Evolutionary conservation across 371 early-diverging fungal species (phyloP).

Genomic region (Syncephalastrum sp.): DNA sequence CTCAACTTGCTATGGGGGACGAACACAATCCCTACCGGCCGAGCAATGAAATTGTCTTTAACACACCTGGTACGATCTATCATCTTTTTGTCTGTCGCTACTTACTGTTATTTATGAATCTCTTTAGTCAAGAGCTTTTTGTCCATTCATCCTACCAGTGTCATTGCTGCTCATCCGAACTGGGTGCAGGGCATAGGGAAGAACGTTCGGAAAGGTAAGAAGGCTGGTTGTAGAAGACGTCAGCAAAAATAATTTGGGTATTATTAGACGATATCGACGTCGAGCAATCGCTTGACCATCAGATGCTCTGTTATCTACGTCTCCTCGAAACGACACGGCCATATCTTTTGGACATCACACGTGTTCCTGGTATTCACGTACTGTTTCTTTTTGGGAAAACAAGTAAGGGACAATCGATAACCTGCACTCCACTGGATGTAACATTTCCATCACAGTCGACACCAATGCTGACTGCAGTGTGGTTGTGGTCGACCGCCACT

Average conservation of each 20-base stretch:
- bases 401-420: slow-evolving; percentile 22
- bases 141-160: slow-evolving; percentile 63
- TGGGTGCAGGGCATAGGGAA: slow-evolving; percentile 50
- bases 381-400: slow-evolving; percentile 39
- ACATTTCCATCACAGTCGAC: slow-evolving; percentile 41
- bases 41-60: slow-evolving; percentile 57
- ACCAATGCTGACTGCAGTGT: slow-evolving; percentile 55
- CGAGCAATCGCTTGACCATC: slow-evolving; percentile 39
- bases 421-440: neutral
- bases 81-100: neutral
- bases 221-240: neutral
- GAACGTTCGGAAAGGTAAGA: slow-evolving; percentile 39
- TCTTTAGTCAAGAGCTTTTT: slow-evolving; percentile 50
- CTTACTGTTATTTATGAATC: neutral
- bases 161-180: slow-evolving; percentile 57
- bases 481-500: slow-evolving; percentile 59
- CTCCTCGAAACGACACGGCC: slow-evolving; percentile 69
- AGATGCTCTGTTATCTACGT: slow-evolving; percentile 61
- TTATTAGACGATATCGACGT: slow-evolving; percentile 40
- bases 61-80: slow-evolving; percentile 32
- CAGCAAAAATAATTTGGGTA: neutral
- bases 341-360: slow-evolving; percentile 59
- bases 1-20: slow-evolving; percentile 66
- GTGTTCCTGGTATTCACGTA: slow-evolving; percentile 55
- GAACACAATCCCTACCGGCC: slow-evolving; percentile 58